These are phyloP conservation scores for Tetragonia tetragonoides DNA, from an alignment of 148 eudicot genomes.

Conservation along the genomic window DNA sequence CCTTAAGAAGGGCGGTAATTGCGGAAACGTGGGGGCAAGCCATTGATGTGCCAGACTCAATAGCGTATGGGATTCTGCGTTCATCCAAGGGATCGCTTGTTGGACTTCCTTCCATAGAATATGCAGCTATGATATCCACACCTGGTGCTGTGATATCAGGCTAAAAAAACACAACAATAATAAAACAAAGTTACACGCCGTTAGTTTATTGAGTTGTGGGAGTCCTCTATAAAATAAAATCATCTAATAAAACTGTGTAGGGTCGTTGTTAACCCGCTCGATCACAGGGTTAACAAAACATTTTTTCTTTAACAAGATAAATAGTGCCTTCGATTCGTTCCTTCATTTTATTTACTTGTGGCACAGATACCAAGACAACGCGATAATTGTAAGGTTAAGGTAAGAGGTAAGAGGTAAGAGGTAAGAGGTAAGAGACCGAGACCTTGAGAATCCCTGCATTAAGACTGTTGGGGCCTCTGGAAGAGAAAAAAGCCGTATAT, in stretches of 20 bases:
- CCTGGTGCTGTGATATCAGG: constrained; percentile 86
- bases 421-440: background rate
- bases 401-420: no score
- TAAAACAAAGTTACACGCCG: no score
- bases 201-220: no score
- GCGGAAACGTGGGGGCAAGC: constrained; percentile 73
- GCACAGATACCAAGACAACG: no score
- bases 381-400: no score
- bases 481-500: constrained; percentile 59
- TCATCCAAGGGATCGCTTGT: constrained; percentile 24
- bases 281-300: no score
- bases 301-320: no score
- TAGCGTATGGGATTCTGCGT: constrained; percentile 32
- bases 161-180: constrained; percentile 24
- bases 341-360: no score
- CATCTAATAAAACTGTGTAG: no score
- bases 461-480: constrained; percentile 60
- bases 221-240: no score
- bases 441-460: constrained; percentile 67
- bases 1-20: constrained; percentile 53
- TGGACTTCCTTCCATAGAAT: constrained; percentile 35
- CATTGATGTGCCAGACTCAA: constrained; percentile 67
- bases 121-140: constrained; percentile 64
- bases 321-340: no score
- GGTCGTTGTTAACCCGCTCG: no score